Conservation (phyloP, 495 filamentous ascomycete genomes). For the Xylaria castorea region DNA sequence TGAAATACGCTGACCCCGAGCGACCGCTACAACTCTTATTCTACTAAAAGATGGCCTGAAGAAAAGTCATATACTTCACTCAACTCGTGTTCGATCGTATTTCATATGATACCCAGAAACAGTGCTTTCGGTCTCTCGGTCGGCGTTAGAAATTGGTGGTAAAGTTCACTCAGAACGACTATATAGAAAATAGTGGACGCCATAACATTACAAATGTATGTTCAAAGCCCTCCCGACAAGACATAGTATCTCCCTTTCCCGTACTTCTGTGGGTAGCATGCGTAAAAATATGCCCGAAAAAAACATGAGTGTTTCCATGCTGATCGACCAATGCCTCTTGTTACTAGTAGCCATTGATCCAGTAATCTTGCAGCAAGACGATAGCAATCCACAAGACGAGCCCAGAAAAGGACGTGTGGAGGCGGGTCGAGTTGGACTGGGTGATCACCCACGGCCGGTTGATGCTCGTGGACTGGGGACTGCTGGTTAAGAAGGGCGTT, state of each 20-base stretch:
- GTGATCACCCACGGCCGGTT: slow-evolving; percentile 40
- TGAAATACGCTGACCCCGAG: slow-evolving; percentile 63
- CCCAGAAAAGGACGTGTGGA: slow-evolving; percentile 34
- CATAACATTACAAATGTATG: slow-evolving; percentile 31
- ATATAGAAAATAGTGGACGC: slow-evolving; percentile 28
- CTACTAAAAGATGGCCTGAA: slow-evolving; percentile 46
- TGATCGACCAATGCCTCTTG: slow-evolving; percentile 29
- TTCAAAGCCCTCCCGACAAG: slow-evolving; percentile 20
- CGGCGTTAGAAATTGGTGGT: slow-evolving; percentile 25
- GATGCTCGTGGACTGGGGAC: slow-evolving; percentile 28
- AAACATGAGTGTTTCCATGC: slow-evolving; percentile 22
- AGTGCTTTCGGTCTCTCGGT: slow-evolving; percentile 22
- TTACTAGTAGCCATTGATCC: slow-evolving; percentile 35
- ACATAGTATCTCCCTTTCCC: slow-evolving; percentile 8
- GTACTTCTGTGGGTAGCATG: slow-evolving; percentile 21
- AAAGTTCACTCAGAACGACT: slow-evolving; percentile 27
- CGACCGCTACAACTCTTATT: slow-evolving; percentile 65
- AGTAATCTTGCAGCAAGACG: slow-evolving; percentile 37
- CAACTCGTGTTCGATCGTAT: slow-evolving; percentile 1
- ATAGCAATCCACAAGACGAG: slow-evolving; percentile 38
- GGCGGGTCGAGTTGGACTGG: slow-evolving; percentile 26
- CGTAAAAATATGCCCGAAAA: slow-evolving; percentile 26
- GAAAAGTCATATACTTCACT: slow-evolving; percentile 1
- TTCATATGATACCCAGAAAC: slow-evolving; percentile 26
- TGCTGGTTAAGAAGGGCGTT: slow-evolving; percentile 28